Evolutionary conservation across 768 basidiomycete genomes (phyloP), one percentile per base, ranked within the genome.

Genomic region (Cystobasidium ongulense): DNA sequence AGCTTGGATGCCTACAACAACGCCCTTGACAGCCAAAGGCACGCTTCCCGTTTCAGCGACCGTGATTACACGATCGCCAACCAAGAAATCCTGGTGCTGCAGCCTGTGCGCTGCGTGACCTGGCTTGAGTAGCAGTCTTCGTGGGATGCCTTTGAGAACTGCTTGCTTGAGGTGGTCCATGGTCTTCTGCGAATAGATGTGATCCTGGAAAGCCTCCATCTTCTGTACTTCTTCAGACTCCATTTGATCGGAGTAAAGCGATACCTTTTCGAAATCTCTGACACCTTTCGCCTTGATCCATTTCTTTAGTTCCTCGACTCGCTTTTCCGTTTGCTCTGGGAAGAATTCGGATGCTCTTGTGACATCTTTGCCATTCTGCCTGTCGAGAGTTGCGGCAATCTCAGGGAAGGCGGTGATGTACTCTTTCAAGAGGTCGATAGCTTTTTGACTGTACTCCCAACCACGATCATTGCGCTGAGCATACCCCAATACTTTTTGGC

Each of bases 51-150:
- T 88, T 79, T 98, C 96, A 77, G 91, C 89, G 0, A 97, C 92
- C 90, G 95, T 96, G 21, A 89, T 90, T 41, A 97, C 94, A 13
- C 96, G 86, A 81, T 99, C 95, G 15, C 95, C 95, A 5, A 98
- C 85, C 0, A 85, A 83, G 79, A 97, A 99, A 15, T 82, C 83
- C 81, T 98, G 96, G 68, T 90, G 89, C 79, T 93, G 92, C 8
- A 98, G 84, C 27, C 93, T 88, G 79, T 91, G 92, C 5, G 89
- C 84, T 1, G 92, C 88, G 82, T 98, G 93, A 0, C 88, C 83
- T 10, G 96, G 96, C 80, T 97, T 98, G 74, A 98, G 85, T 4
- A 98, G 88, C 5, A 92, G 93, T 79, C 92, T 89, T 13, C 92
- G 87, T 2, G 95, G 95, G 43, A 97, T 94, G 25, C 88, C 88